phyloP scores from a whole-genome alignment of 805 yeast species.

The Myxozyma geophila region DNA sequence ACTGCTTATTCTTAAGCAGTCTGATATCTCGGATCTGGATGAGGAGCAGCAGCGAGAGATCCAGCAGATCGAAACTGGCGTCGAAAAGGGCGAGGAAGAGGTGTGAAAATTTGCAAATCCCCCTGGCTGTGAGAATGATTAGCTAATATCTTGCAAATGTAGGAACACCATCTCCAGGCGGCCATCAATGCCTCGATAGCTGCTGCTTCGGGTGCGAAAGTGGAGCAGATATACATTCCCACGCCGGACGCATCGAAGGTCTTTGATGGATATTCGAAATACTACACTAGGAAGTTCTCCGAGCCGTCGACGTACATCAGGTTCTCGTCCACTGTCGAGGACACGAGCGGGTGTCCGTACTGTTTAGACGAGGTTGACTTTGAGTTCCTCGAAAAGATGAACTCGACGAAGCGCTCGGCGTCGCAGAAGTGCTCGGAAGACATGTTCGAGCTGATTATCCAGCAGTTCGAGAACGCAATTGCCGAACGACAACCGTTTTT shows the following conservation, averaged over 20 bases:
- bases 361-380: slow-evolving; percentile 91
- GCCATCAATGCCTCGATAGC: slow-evolving; percentile 82
- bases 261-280: slow-evolving; percentile 64
- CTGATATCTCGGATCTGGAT: slow-evolving; percentile 78
- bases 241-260: slow-evolving; percentile 79
- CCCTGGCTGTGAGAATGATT: slow-evolving; percentile 11
- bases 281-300: slow-evolving; percentile 66
- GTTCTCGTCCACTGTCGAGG: slow-evolving; percentile 95
- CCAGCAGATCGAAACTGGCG: slow-evolving; percentile 94
- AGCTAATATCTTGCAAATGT: neutral
- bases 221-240: slow-evolving; percentile 77
- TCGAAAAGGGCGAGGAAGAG: slow-evolving; percentile 95
- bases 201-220: slow-evolving; percentile 55
- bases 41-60: slow-evolving; percentile 81
- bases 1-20: slow-evolving; percentile 73
- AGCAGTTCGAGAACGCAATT: slow-evolving; percentile 73
- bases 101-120: slow-evolving; percentile 25
- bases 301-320: slow-evolving; percentile 83
- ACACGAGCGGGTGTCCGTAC: slow-evolving; percentile 82
- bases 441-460: slow-evolving; percentile 81
- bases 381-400: slow-evolving; percentile 57
- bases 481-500: slow-evolving; percentile 86
- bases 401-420: slow-evolving; percentile 43
- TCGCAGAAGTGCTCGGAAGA: slow-evolving; percentile 63
- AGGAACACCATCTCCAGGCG: slow-evolving; percentile 89